These are phyloP conservation scores for Rubia yunnanensis DNA, from an alignment of 257 asterid genomes.

Conservation along the genomic window DNA sequence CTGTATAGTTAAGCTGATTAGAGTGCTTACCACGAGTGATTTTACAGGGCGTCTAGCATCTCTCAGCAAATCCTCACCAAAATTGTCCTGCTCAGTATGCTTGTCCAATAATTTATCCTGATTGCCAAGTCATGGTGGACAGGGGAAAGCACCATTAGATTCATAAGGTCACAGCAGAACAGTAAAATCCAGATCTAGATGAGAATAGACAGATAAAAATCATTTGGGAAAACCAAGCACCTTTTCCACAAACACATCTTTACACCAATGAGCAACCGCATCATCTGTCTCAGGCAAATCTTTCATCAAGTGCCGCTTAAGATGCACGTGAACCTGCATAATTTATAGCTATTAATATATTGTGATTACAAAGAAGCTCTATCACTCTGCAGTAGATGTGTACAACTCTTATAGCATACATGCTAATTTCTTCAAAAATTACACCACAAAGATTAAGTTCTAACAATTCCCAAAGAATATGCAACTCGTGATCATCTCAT, in stretches of 20 bases:
- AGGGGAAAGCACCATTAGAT: conserved; percentile 5
- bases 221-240: conserved; percentile 21
- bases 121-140: conserved; percentile 1
- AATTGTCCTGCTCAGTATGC: conserved; percentile 54
- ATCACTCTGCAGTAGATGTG: neutral
- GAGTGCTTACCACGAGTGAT: conserved; percentile 59
- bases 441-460: neutral
- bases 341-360: neutral
- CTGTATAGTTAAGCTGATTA: neutral
- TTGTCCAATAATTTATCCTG: conserved; percentile 84
- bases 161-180: neutral
- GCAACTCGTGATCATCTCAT: neutral
- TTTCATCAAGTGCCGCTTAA: conserved; percentile 69
- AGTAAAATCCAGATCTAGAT: neutral
- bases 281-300: conserved; percentile 80
- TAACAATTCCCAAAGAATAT: neutral
- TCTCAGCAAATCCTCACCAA: conserved; percentile 47
- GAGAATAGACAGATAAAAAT: neutral
- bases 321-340: conserved; percentile 78
- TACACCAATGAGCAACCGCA: conserved; percentile 88
- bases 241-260: conserved; percentile 70
- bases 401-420: neutral
- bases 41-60: conserved; percentile 67
- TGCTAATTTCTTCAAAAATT: neutral
- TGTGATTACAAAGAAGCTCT: neutral